Evolutionary conservation across 345 rosid species (phyloP).

Genomic region (Populus deltoides): DNA sequence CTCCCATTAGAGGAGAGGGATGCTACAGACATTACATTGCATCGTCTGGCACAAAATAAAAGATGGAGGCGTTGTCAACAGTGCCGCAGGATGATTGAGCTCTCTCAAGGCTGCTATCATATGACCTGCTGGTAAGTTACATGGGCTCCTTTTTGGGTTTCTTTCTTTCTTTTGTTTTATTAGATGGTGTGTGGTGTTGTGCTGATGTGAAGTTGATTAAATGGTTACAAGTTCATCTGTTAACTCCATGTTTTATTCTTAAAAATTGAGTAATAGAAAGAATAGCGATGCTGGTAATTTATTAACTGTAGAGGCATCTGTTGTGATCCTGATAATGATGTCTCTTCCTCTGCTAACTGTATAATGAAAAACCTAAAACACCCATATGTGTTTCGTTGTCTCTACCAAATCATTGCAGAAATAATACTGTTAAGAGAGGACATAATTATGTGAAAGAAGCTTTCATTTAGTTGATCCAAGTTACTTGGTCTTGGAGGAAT

Average conservation of each 20-base stretch:
- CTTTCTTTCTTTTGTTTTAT: neutral
- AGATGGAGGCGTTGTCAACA: conserved; percentile 95
- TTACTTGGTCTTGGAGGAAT: neutral
- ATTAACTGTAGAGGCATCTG: neutral
- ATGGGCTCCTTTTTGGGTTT: neutral
- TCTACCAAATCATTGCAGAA: neutral
- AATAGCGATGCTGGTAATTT: neutral
- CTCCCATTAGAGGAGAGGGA: conserved; percentile 84
- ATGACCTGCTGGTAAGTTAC: conserved; percentile 86
- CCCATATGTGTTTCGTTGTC: neutral
- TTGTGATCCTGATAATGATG: neutral
- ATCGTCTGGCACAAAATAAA: conserved; percentile 73
- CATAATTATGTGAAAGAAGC: neutral
- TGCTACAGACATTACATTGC: conserved; percentile 75
- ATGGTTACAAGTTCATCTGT: neutral
- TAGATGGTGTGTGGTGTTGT: neutral
- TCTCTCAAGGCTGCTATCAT: conserved; percentile 88
- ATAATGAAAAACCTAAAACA: neutral
- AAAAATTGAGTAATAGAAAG: neutral
- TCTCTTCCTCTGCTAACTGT: neutral
- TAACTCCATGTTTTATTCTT: neutral
- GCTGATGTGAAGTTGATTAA: neutral
- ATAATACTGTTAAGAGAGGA: neutral
- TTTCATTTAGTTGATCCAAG: neutral
- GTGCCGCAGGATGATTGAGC: conserved; percentile 90